Conservation (phyloP, 257 asterid genomes). For the Solanum tarijense region DNA sequence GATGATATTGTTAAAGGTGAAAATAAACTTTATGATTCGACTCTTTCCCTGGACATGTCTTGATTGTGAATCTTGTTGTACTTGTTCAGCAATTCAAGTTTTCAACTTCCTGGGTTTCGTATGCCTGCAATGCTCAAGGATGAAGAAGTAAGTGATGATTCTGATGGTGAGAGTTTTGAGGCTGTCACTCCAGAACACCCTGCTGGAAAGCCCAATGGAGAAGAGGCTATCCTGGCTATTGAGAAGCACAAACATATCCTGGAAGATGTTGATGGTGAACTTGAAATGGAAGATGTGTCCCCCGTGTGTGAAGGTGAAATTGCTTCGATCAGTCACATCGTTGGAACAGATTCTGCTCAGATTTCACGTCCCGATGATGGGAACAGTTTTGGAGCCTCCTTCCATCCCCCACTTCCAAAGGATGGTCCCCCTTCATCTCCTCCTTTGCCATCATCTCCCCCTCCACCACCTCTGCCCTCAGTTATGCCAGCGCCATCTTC, state of each 20-base stretch:
- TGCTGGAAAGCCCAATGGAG: conserved; percentile 34
- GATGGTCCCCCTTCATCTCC: conserved; percentile 39
- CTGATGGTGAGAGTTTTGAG: conserved; percentile 88
- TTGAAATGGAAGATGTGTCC: conserved; percentile 95
- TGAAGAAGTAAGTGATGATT: conserved; percentile 67
- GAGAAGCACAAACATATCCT: conserved; percentile 71
- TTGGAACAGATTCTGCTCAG: conserved; percentile 20
- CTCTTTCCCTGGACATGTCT: not conserved
- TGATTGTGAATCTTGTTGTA: conserved; percentile 4
- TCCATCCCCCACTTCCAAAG: conserved; percentile 27
- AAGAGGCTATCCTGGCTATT: conserved; percentile 14
- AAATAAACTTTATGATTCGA: not conserved
- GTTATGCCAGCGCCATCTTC: conserved; percentile 1
- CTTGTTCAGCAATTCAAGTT: conserved; percentile 71
- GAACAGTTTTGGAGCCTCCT: conserved; percentile 11
- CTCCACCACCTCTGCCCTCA: conserved; percentile 21
- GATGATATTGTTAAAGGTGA: not conserved
- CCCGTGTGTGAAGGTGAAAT: conserved; percentile 46
- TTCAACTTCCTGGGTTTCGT: conserved; percentile 73
- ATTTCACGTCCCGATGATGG: conserved; percentile 21
- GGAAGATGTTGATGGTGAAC: conserved; percentile 93
- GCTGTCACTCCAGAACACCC: conserved; percentile 87
- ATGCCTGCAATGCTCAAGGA: conserved; percentile 80
- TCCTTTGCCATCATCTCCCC: conserved; percentile 40
- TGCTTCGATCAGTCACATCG: conserved; percentile 24